Evolutionary conservation across 2,329 filamentous ascomycete genomes (phyloP), one percentile per base, ranked within the genome.

Genomic region (Colletotrichum spaethianum): DNA sequence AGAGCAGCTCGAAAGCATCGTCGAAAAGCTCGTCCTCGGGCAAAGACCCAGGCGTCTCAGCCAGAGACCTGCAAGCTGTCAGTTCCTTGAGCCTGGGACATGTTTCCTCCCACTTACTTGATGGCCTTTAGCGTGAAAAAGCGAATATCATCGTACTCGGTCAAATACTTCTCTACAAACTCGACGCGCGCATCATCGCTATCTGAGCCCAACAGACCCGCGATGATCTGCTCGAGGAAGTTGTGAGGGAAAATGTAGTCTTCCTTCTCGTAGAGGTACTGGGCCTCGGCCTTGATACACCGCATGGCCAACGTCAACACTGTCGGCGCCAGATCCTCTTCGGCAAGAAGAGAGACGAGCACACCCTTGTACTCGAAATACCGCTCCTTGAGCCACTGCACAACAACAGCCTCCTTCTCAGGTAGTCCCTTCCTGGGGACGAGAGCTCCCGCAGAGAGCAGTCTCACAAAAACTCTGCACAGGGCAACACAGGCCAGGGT

Each of bases 291-390:
- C 84, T 97, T 96, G 75, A 97, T 84, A 59, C 97, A 82, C 67
- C 93, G 91, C 95, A 98, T 97, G 68, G 92, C 88, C 60, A 98
- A 84, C 0, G 93, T 94, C 76, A 98, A 83, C 14, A 91, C 92
- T 20, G 93, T 93, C 53, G 89, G 87, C 74, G 94, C 90, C n/a
- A 91, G 83, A 4, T 89, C 85, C 72, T 93, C 89, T 16, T 90
- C 87, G 67, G 83, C 82, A 56, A 98, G 84, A 74, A 94, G 87
- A 3, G 82, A 81, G 36, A 93, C 77, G 50, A 98, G 82, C 4
- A 88, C 82, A 36, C 84, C 82, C 78, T 93, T 90, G 80, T 94
- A 97, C 76, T 95, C 93, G 8, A 87, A 85, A 76, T 94, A 90
- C 74, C 92, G 88, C 74, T 92, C 92, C 79, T 90, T 93, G 74